Base-by-base conservation (phyloP, 2,329 filamentous ascomycete genomes). In the Neofusicoccum laricinum region DNA sequence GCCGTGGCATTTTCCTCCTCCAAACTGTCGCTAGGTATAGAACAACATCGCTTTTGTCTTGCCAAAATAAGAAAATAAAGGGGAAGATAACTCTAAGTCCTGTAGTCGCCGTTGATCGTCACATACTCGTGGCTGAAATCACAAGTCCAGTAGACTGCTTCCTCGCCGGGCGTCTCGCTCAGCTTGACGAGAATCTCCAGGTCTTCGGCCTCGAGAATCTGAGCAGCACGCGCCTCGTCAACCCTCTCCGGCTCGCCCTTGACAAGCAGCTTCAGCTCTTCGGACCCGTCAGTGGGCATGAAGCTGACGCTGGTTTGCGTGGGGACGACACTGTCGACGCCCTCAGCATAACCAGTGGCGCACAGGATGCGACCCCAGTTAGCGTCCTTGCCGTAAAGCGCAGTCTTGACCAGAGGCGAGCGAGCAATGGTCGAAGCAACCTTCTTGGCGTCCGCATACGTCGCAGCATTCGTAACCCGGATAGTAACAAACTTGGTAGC, bases 361-460 rank as follows among this genome's bases (percentile, higher is more conserved):
- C 95, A 98, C 32, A 98, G 85, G 67, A 99, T 96, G 63, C 95
- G 92, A 38, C 95, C 95, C 95, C 95, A 99, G 82, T 99, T 99
- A 17, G 95, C 95, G 75, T 99, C 95, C 76, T 93, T 92, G 68
- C 95, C 95, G 78, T 99, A 99, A 45, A 99, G 83, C 0, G 95
- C 95, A 0, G 95, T 99, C 84, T 99, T 99, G 71, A 99, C 95
- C 12, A 99, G 86, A 8, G 95, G 92, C 0, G 93, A 97, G 58
- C 90, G 88, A 15, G 95, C 93, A 74, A 99, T 97, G 51, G 91
- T 90, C 67, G 89, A 90, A 11, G 93, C 95, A 66, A 97, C 89
- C 73, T 88, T 86, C 64, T 91, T 88, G 1, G 92, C 93, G 51
- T 88, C 89, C 53, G 83, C 81, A 72, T 91, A 88, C 51, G 86